Conservation (phyloP, 305 asterid species). For the Nicotiana rustica region DNA sequence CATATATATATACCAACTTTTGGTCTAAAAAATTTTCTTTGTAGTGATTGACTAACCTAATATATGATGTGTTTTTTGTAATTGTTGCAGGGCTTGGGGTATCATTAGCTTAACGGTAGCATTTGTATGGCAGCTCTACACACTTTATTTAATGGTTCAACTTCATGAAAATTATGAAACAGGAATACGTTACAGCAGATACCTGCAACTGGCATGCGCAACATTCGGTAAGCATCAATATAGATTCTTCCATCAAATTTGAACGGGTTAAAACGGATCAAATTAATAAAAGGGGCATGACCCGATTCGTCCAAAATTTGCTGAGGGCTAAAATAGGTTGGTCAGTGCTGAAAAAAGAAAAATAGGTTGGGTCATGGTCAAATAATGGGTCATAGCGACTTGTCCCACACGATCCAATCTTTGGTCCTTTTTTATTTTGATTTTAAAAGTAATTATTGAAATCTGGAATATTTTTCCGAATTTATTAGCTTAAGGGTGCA, state of each 20-base stretch:
- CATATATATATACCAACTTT: fast-evolving
- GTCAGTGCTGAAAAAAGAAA: too few relatives aligned
- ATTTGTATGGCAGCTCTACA: constrained; percentile 89
- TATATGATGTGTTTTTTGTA: neutral
- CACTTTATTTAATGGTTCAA: constrained; percentile 72
- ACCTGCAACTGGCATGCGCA: constrained; percentile 78
- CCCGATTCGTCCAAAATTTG: too few relatives aligned
- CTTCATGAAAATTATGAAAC: constrained; percentile 79
- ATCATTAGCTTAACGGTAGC: constrained; percentile 53
- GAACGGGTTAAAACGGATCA: neutral
- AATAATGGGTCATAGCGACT: too few relatives aligned
- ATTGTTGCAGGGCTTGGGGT: constrained; percentile 56
- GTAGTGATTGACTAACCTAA: neutral
- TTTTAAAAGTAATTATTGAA: neutral
- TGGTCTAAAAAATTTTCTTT: too few relatives aligned
- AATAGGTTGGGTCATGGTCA: too few relatives aligned
- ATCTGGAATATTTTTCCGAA: neutral
- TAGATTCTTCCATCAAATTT: neutral
- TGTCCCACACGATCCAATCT: too few relatives aligned
- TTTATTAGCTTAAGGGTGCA: neutral
- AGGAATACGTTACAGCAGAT: constrained; percentile 90
- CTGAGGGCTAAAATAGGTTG: too few relatives aligned
- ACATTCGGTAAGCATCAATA: constrained; percentile 64
- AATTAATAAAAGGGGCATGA: too few relatives aligned
- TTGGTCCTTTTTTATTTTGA: neutral